Evolutionary conservation across 2,329 filamentous ascomycete genomes (phyloP).

Genomic region (Hymenoscyphus fraxineus): DNA sequence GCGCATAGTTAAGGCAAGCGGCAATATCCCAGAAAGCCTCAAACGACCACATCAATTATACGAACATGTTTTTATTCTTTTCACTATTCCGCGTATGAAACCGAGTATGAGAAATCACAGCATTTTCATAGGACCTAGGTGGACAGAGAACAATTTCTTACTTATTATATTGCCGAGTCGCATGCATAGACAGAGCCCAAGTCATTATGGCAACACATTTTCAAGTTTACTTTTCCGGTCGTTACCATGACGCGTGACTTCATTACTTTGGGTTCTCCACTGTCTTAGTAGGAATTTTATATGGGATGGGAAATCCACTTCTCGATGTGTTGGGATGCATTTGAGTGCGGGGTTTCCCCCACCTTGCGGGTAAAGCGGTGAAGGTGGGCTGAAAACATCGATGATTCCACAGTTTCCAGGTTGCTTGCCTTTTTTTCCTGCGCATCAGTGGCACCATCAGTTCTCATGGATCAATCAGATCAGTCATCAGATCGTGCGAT

Average conservation of each 20-base stretch:
- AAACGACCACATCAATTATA: too few relatives aligned
- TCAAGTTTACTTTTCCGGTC: not conserved
- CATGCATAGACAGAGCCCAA: not conserved
- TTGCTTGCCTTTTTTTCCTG: not conserved
- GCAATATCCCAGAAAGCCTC: too few relatives aligned
- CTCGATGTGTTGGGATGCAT: constrained; percentile 1
- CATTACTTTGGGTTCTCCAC: not conserved
- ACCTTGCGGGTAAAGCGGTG: constrained; percentile 1
- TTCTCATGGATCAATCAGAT: not conserved
- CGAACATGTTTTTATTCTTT: too few relatives aligned
- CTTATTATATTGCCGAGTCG: not conserved
- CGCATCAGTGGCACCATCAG: not conserved
- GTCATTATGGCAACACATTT: not conserved
- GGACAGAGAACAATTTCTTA: not conserved
- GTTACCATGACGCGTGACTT: not conserved
- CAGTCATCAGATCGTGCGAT: constrained; percentile 1
- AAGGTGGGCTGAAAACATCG: not conserved
- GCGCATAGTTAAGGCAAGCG: too few relatives aligned
- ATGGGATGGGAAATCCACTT: not conserved
- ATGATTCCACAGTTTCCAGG: not conserved
- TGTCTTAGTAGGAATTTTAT: not conserved
- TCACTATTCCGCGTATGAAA: too few relatives aligned
- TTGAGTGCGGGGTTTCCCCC: not conserved
- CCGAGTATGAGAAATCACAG: too few relatives aligned
- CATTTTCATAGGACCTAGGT: too few relatives aligned